Evolutionary conservation across 768 basidiomycete species (phyloP).

Genomic region (Saitozyma podzolica): DNA sequence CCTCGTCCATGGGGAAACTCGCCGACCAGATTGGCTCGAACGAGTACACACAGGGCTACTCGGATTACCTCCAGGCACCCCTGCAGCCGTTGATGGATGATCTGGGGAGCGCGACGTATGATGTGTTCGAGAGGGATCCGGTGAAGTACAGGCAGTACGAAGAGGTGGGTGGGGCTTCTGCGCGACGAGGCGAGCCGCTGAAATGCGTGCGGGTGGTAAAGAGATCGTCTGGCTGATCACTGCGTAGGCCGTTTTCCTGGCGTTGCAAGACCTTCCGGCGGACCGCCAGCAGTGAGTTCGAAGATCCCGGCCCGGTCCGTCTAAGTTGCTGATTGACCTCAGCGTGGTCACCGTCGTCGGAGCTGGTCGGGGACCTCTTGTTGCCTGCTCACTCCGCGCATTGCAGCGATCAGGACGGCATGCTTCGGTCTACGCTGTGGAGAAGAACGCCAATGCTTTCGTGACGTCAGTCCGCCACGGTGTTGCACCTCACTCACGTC

Average conservation of each 20-base stretch:
- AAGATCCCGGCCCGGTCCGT: not conserved
- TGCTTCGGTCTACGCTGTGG: constrained; percentile 78
- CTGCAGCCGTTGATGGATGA: constrained; percentile 98
- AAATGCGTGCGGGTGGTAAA: too few species aligned
- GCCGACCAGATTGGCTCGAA: constrained; percentile 4
- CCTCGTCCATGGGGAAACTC: constrained; percentile 7
- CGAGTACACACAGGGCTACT: constrained; percentile 58
- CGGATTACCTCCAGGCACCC: constrained; percentile 92
- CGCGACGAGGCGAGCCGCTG: too few species aligned
- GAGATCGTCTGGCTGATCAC: not conserved
- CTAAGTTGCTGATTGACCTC: not conserved
- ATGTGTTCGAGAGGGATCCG: constrained; percentile 96
- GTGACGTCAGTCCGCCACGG: constrained; percentile 70
- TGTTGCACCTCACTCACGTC: not conserved
- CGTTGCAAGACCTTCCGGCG: constrained; percentile 70
- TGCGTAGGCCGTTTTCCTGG: constrained; percentile 72
- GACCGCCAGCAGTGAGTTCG: constrained; percentile 64
- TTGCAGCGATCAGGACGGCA: constrained; percentile 65
- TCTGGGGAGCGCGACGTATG: constrained; percentile 89
- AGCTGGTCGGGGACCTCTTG: constrained; percentile 90
- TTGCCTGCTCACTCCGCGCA: constrained; percentile 78
- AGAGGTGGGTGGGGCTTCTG: constrained; percentile 60
- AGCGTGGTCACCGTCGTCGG: constrained; percentile 90
- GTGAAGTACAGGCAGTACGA: constrained; percentile 96
- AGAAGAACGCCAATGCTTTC: constrained; percentile 95